Conservation (phyloP, 2,329 filamentous ascomycete genomes). For the Paraphoma sp. region DNA sequence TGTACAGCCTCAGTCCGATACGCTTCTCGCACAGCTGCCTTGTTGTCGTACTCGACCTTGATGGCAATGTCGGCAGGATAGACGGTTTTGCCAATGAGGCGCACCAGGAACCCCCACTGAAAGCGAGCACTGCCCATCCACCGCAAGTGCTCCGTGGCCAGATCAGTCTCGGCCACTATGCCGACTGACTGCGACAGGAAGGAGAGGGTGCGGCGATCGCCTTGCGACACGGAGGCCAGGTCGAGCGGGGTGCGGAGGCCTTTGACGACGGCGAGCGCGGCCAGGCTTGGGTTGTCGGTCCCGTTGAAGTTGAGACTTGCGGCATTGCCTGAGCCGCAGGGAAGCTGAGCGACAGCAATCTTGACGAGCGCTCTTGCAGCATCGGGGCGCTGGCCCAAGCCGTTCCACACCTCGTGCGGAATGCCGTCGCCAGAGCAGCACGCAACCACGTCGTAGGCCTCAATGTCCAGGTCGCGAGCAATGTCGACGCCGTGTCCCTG, state of each 20-base stretch:
- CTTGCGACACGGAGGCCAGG: slow-evolving; percentile 86
- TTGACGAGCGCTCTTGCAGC: slow-evolving; percentile 75
- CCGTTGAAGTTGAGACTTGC: slow-evolving; percentile 91
- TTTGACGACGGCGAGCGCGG: slow-evolving; percentile 86
- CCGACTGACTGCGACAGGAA: slow-evolving; percentile 92
- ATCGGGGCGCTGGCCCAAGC: slow-evolving; percentile 77
- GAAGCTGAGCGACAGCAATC: slow-evolving; percentile 84
- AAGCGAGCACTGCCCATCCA: slow-evolving; percentile 93
- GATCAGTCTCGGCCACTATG: slow-evolving; percentile 86
- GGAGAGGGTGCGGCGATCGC: slow-evolving; percentile 74
- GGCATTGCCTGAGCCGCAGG: slow-evolving; percentile 92
- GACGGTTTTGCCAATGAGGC: slow-evolving; percentile 75
- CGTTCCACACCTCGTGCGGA: slow-evolving; percentile 94
- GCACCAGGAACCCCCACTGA: slow-evolving; percentile 80
- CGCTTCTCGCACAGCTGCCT: slow-evolving; percentile 74
- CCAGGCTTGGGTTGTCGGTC: slow-evolving; percentile 74
- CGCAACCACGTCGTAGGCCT: slow-evolving; percentile 82
- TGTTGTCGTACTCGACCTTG: slow-evolving; percentile 80
- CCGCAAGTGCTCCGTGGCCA: slow-evolving; percentile 87
- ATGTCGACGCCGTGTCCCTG: slow-evolving; percentile 81
- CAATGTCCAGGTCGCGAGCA: slow-evolving; percentile 75
- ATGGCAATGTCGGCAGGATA: slow-evolving; percentile 91
- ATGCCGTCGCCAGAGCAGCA: slow-evolving; percentile 93
- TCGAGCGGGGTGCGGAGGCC: slow-evolving; percentile 85
- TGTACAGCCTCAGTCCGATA: slow-evolving; percentile 59